Evolutionary conservation across 305 asterid genomes (phyloP).

Genomic region (Lippia alba): DNA sequence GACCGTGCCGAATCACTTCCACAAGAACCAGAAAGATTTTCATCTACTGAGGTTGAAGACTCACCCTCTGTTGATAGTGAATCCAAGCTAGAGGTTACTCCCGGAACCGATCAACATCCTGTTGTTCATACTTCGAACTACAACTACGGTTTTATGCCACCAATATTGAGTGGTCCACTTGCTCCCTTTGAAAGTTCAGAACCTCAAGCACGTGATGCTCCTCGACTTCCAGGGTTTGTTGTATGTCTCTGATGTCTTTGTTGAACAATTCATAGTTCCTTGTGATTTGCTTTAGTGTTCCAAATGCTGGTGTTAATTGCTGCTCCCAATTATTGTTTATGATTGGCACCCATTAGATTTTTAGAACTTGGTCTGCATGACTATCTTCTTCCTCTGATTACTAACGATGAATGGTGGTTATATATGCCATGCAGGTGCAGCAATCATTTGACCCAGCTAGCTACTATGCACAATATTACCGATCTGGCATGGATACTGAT

Average conservation of each 20-base stretch:
- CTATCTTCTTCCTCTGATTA: neutral
- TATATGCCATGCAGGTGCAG: slow-evolving; percentile 50
- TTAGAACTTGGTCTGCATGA: neutral
- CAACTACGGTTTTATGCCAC: slow-evolving; percentile 51
- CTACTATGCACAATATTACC: slow-evolving; percentile 59
- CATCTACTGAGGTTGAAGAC: slow-evolving; percentile 46
- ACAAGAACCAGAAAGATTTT: slow-evolving; percentile 41
- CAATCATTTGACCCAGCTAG: slow-evolving; percentile 60
- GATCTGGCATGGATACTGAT: slow-evolving; percentile 54
- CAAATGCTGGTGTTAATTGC: neutral
- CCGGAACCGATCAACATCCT: slow-evolving; percentile 48
- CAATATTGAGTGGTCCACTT: slow-evolving; percentile 51
- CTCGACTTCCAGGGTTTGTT: slow-evolving; percentile 54
- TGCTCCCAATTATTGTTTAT: neutral
- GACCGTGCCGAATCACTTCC: slow-evolving; percentile 45
- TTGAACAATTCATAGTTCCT: slow-evolving; percentile 8
- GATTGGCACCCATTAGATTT: neutral
- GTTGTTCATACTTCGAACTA: slow-evolving; percentile 49
- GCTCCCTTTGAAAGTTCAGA: slow-evolving; percentile 62
- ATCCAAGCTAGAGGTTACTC: slow-evolving; percentile 50
- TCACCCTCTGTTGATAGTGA: slow-evolving; percentile 46
- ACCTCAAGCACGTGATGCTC: slow-evolving; percentile 59
- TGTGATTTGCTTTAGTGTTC: slow-evolving; percentile 10
- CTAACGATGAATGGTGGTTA: slow-evolving; percentile 16
- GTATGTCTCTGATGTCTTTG: slow-evolving; percentile 42